Conservation (phyloP, 768 basidiomycete genomes). For the Hydnum rufescens region DNA sequence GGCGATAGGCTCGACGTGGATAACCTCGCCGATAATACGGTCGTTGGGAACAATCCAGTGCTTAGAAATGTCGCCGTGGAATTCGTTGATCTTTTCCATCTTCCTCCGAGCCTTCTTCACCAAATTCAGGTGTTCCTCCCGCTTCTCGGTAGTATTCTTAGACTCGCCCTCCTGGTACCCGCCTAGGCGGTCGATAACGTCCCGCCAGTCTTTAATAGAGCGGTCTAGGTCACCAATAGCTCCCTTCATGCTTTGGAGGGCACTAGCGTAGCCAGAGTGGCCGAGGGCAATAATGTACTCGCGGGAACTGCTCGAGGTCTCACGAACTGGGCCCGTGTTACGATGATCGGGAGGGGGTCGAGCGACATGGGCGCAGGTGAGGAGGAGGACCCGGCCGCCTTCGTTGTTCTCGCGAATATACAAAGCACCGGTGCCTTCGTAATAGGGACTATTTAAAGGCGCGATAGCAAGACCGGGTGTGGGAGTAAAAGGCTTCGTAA, state of each 20-base stretch:
- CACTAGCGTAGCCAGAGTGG: constrained; percentile 13
- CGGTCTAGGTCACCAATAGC: constrained; percentile 12
- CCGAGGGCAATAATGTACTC: constrained; percentile 21
- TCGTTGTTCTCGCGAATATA: constrained; percentile 17
- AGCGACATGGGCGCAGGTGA: constrained; percentile 22
- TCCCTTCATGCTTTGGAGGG: constrained; percentile 16
- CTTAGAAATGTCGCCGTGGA: background rate
- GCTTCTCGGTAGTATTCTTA: constrained; percentile 9
- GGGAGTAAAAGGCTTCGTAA: constrained; percentile 20
- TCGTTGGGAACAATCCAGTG: background rate
- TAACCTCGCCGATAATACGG: background rate
- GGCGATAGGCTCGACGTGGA: background rate
- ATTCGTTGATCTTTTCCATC: constrained; percentile 13
- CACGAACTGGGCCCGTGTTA: constrained; percentile 14
- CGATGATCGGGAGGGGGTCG: constrained; percentile 16
- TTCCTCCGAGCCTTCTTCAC: constrained; percentile 11
- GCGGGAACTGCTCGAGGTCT: constrained; percentile 12
- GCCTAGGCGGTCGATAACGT: constrained; percentile 12
- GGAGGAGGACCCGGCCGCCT: constrained; percentile 14
- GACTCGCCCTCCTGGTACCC: constrained; percentile 12
- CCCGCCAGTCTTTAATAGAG: constrained; percentile 14
- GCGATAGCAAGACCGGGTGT: constrained; percentile 23
- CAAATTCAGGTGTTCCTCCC: constrained; percentile 12
- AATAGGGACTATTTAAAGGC: constrained; percentile 15
- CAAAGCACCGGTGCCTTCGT: constrained; percentile 22